These are phyloP conservation scores for Tricholoma saponaceum DNA, from an alignment of 768 basidiomycete species.

Conservation along the genomic window DNA sequence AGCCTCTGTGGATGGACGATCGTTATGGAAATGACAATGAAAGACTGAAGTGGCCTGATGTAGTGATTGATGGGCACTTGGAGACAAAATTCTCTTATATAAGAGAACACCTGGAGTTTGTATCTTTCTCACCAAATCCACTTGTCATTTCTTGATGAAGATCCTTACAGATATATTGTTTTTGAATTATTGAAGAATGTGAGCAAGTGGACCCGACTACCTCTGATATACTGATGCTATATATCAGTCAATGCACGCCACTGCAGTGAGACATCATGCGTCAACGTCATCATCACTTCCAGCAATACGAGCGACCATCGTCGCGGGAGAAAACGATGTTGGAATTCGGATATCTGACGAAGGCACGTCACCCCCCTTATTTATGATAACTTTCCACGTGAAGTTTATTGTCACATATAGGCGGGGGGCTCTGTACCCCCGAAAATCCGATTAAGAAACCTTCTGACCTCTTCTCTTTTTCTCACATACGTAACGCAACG, in stretches of 20 bases:
- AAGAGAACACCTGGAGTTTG: constrained; percentile 80
- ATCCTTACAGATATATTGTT: constrained; percentile 61
- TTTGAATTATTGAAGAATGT: constrained; percentile 92
- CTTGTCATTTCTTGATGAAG: not conserved
- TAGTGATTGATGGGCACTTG: constrained; percentile 69
- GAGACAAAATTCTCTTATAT: constrained; percentile 78
- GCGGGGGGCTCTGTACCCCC: constrained; percentile 62
- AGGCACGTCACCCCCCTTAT: constrained; percentile 39
- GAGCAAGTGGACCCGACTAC: constrained; percentile 19
- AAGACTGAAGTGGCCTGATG: constrained; percentile 49
- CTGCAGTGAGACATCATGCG: constrained; percentile 44
- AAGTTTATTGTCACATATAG: constrained; percentile 31
- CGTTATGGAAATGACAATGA: constrained; percentile 21
- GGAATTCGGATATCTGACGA: constrained; percentile 88
- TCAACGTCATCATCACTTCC: constrained; percentile 40
- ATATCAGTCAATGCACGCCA: constrained; percentile 68
- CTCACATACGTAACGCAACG: constrained; percentile 73
- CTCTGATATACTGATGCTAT: constrained; percentile 2
- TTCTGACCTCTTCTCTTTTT: constrained; percentile 86
- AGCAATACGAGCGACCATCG: constrained; percentile 72
- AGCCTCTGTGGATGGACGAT: constrained; percentile 42
- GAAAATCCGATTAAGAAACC: constrained; percentile 51
- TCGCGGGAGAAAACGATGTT: constrained; percentile 68
- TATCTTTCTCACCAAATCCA: not conserved
- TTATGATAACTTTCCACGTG: not conserved